Conservation (phyloP, 768 basidiomycete species). For the Amanita brunnescens region DNA sequence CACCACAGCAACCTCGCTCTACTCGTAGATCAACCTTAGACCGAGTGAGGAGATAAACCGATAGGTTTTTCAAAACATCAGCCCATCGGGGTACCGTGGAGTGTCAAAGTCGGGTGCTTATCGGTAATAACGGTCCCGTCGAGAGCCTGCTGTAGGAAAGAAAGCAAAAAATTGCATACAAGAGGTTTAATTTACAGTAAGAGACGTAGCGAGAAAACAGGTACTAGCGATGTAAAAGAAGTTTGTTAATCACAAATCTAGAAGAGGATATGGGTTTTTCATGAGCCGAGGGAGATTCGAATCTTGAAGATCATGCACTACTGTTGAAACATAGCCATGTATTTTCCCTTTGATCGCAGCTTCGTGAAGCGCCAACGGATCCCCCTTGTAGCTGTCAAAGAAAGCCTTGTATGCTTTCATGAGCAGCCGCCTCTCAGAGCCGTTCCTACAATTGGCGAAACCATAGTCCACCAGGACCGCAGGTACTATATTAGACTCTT, state of each 20-base stretch:
- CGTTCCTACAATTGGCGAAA: constrained; percentile 23
- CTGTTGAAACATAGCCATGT: neutral
- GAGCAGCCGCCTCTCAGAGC: constrained; percentile 18
- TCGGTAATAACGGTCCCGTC: too few species aligned
- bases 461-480: constrained; percentile 24
- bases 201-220: too few species aligned
- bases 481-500: constrained; percentile 3
- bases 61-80: too few species aligned
- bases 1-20: neutral
- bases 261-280: neutral
- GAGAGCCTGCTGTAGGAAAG: too few species aligned
- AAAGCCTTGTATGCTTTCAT: constrained; percentile 24
- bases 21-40: neutral
- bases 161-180: too few species aligned
- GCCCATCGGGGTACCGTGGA: too few species aligned
- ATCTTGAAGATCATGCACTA: too few species aligned
- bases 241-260: neutral
- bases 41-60: neutral
- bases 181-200: too few species aligned
- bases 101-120: too few species aligned
- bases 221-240: too few species aligned
- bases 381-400: constrained; percentile 16
- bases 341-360: constrained; percentile 23
- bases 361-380: constrained; percentile 27
- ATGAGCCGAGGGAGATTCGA: neutral